Base-by-base conservation (phyloP, 495 filamentous ascomycete species). In the Penicillium nucicola region DNA sequence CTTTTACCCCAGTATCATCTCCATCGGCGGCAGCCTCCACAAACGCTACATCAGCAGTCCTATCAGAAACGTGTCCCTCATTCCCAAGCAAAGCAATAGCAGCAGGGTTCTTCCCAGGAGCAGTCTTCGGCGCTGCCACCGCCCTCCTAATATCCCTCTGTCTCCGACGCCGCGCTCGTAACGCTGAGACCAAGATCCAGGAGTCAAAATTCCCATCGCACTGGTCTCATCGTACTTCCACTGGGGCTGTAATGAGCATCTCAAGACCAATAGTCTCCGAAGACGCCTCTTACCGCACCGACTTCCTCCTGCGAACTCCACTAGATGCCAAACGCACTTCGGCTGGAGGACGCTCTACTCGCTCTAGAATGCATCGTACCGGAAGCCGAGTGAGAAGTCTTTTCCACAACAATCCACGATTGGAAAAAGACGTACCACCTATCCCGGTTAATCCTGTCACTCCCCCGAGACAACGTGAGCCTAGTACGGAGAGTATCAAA, bases 401-500 rank as follows among this genome's bases (percentile, higher is more conserved):
- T 1, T 71, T 76, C 55, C 8, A 53, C 17, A 53, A 37, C 10
- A 31, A 37, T 28, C 42, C 52, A 1, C 17, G 23, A 42, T n/a
- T 44, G 17, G 53, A 66, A 20, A 57, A 57, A 15, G 55, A 59
- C 32, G 46, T 60, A 7, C 58, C 64, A 3, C 57, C 61, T 4
- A 17, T 62, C 0, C 57, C 64, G 22, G 35, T 32, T 4, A 19
- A 57, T 36, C 68, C 69, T 1, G 37, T 68, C 32, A 66, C 72
- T 19, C 65, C 69, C 0, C 64, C 70, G 4, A 46, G 53, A n/a
- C 62, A 74, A 35, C 70, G 80, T 2, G 75, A 82, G 58, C 72
- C 76, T 1, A 86, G 84, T 56, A 78, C 69, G 28, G 82, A 86
- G 63, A 84, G 80, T 65, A 89, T 89, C 58, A 81, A 83, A 53